Evolutionary conservation across 257 asterid genomes (phyloP), one percentile per base, ranked within the genome.

Genomic region (Lantana camara): DNA sequence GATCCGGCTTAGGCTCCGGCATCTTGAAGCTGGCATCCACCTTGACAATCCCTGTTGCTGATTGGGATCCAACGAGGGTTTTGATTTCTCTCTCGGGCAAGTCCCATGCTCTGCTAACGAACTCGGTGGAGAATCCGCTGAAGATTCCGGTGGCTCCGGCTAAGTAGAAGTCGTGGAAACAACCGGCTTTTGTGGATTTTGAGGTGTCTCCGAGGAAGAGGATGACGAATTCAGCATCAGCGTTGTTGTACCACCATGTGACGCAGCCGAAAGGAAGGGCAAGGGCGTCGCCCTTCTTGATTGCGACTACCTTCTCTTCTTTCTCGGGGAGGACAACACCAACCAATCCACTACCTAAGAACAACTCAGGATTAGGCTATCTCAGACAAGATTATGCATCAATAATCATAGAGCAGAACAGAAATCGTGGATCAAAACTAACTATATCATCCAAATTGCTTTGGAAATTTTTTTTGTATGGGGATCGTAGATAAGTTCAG

Each of bases 191-290:
- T 63, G 79, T 84, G 56, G 85, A 84, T n/a, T 55, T 82, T 8
- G 74, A 45, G 61, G 88, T 82, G 30, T 82, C 82, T 0, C 88
- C 85, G 2, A 81, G 87, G 87, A 81, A 81, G 60, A 81, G 87
- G 13, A 81, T 16, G 20, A 68, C 76, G 9, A 81, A 76, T 27
- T 75, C 84, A 17, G 82, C 15, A 42, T 81, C 96, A 13, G 82
- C 88, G 60, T 85, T 84, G 93, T 91, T 91, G 81, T 79, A 84
- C 89, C 92, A 88, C 95, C 98, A 91, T 41, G 91, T 82, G 22
- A 84, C 89, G 4, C 84, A 94, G 2, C 98, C 98, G 56, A 91
- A 91, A 15, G 98, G 98, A 12, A 91, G 79, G 40, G 96, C 98
- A 32, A 91, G 68, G 30, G 96, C 80, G 20, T 91, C 98, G 5